Evolutionary conservation across 1,284 basidiomycete genomes (phyloP).

Genomic region (Trichosporon sp.): DNA sequence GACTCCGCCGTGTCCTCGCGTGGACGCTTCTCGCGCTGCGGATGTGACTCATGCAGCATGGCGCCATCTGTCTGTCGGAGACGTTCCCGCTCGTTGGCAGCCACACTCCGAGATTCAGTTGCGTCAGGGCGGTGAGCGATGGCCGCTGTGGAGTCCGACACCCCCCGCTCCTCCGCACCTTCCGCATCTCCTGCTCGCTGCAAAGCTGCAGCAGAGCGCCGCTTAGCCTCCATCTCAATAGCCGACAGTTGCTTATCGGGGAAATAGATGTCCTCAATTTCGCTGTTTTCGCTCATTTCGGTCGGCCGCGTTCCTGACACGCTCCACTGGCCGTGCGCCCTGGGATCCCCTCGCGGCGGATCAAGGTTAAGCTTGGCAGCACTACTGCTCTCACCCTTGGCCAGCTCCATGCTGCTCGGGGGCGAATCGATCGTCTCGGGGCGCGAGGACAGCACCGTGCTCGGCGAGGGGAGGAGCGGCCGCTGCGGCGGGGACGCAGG

Average conservation of each 20-base stretch:
- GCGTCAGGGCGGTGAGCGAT: neutral
- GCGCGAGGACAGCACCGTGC: neutral
- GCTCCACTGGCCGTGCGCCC: neutral
- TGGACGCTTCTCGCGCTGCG: neutral
- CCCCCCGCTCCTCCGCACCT: neutral
- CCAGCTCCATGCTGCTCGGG: neutral
- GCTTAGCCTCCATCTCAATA: constrained; percentile 5
- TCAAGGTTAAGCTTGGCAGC: constrained; percentile 15
- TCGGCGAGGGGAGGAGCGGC: neutral
- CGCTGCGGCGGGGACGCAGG: neutral
- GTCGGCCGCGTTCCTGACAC: neutral
- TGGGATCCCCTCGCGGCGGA: neutral
- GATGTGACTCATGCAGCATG: neutral
- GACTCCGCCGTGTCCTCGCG: neutral
- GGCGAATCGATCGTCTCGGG: neutral
- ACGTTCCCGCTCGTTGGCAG: neutral
- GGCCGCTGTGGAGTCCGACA: neutral
- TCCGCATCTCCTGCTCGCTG: neutral
- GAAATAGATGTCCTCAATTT: neutral
- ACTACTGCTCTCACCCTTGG: neutral
- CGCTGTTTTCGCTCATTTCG: neutral
- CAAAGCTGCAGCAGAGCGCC: neutral
- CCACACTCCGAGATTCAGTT: neutral
- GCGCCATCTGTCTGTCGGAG: neutral
- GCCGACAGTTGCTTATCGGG: constrained; percentile 6